phyloP scores from a whole-genome alignment of 139 green algal species.

The Auxenochlorella pyrenoidosa region DNA sequence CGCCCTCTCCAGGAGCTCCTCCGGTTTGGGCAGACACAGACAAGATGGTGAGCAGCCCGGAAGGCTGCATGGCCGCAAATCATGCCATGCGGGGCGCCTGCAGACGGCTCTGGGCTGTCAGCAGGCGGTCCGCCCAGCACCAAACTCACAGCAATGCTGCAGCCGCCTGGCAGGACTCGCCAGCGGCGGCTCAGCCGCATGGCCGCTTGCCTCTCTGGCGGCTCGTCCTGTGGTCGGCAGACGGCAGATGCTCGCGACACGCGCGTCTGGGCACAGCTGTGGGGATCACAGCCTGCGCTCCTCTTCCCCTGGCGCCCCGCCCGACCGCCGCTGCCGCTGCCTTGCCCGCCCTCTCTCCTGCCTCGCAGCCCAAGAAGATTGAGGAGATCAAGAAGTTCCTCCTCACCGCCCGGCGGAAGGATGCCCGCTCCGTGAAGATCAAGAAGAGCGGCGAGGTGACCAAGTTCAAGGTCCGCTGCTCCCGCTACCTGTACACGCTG shows the following conservation, averaged over 20 bases:
- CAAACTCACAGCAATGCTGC: no score
- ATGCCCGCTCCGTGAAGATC: constrained; percentile 96
- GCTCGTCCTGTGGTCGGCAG: no score
- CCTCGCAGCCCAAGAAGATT: constrained; percentile 96
- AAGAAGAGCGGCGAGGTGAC: constrained; percentile 95
- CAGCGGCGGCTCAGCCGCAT: no score
- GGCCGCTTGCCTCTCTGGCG: no score
- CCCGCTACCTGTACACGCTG: constrained; percentile 98
- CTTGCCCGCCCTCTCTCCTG: neutral
- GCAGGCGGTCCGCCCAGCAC: no score
- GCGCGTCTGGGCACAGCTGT: no score
- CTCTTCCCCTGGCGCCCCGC: neutral
- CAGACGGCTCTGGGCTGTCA: neutral
- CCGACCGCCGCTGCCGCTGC: neutral
- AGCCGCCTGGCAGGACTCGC: no score
- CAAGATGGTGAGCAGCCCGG: constrained; percentile 1
- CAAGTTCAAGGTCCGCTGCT: constrained; percentile 99
- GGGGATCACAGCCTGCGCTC: neutral
- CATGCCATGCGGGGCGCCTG: neutral
- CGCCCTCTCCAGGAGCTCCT: constrained; percentile 3
- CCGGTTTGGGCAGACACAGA: neutral
- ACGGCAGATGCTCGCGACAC: no score
- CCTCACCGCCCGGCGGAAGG: constrained; percentile 96
- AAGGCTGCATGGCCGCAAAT: neutral
- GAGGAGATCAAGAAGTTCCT: constrained; percentile 99